Conservation (phyloP, 176 grass and related monocot species). For the Rhynchospora breviuscula region DNA sequence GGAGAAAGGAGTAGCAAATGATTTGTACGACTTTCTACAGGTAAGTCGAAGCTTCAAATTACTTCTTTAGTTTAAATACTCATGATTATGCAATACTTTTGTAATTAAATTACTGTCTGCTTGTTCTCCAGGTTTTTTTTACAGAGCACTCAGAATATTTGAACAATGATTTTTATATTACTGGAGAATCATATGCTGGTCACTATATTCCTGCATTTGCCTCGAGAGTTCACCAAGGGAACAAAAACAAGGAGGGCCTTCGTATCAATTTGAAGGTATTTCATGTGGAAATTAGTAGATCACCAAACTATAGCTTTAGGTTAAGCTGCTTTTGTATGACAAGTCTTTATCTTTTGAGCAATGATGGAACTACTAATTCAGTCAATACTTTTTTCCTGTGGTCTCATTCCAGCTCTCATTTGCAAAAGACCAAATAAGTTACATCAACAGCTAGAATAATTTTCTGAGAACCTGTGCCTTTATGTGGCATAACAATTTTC, state of each 20-base stretch:
- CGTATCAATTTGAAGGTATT: constrained; percentile 47
- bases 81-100: background rate
- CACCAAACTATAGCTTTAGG: background rate
- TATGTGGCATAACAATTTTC: background rate
- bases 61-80: background rate
- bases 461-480: background rate
- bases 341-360: background rate
- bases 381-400: background rate
- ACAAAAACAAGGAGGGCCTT: constrained; percentile 41
- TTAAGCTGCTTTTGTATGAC: background rate
- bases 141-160: constrained; percentile 36
- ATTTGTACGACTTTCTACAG: constrained; percentile 54
- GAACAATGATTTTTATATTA: constrained; percentile 53
- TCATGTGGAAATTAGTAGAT: background rate
- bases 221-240: constrained; percentile 43
- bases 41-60: constrained; percentile 18
- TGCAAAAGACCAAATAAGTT: background rate
- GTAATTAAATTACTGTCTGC: background rate
- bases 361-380: background rate
- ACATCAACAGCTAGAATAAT: background rate
- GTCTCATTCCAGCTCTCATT: background rate
- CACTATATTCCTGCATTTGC: constrained; percentile 55
- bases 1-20: constrained; percentile 39
- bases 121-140: constrained; percentile 35
- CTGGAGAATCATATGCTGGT: constrained; percentile 55